Evolutionary conservation across 495 filamentous ascomycete species (phyloP), one percentile per base, ranked within the genome.

Genomic region (Hypoxylon fuscum): DNA sequence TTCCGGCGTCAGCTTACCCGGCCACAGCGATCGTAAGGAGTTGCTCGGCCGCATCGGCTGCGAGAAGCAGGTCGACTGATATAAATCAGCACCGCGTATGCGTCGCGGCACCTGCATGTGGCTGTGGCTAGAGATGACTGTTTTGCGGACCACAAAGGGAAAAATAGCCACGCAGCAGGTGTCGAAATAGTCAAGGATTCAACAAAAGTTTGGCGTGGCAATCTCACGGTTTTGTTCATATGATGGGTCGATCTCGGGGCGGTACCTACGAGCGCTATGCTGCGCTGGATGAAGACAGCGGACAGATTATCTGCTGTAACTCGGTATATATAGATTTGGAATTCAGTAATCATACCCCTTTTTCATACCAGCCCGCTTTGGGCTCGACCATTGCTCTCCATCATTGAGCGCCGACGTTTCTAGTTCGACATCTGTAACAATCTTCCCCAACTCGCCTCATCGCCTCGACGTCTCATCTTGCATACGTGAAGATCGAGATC

Each of bases 11-110:
- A 88, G 81, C 53, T 75, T 90, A 52, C 81, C 83, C 6, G 85
- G 87, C 35, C 88, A 89, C 70, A 89, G 86, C 63, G 88, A 90
- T 62, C 81, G 86, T 40, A 90, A 90, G 74, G 88, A 89, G 66
- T 75, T 91, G 49, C 76, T 91, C 25, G 87, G 87, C 21, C 77
- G 88, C 29, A 91, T 91, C 62, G 88, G 88, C 47, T 91, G 88
- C 70, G 88, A 91, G 72, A 90, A 90, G 71, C 79, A 82, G 72
- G 74, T 81, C 41, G 78, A 82, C 40, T 81, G 56, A 78, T 58
- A 45, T 18, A 51, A 61, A 46, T n/a, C 32, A n/a, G n/a, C n/a
- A n/a, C 32, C 32, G 12, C 8, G 32, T 2, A n/a, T 47, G 22
- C 35, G 14, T 53, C 12, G 47, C 31, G 59, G 48, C n/a, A n/a